phyloP scores from a whole-genome alignment of 202 grass and related monocot species.

The Setaria viridis region DNA sequence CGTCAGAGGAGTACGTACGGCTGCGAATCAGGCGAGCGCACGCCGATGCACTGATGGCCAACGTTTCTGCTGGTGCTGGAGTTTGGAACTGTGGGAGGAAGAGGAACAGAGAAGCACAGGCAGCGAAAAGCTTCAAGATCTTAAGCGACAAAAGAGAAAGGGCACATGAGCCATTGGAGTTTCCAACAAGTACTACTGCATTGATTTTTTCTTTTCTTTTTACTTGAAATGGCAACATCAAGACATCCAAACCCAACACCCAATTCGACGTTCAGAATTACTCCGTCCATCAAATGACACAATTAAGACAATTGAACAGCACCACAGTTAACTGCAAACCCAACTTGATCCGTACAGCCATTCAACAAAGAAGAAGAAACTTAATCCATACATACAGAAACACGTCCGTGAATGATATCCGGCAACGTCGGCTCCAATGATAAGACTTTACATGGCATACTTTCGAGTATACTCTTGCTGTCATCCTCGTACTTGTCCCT shows the following conservation, averaged over 20 bases:
- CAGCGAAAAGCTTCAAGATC: neutral
- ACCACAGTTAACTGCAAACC: neutral
- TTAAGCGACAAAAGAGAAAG: neutral
- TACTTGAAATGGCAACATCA: neutral
- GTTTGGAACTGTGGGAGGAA: neutral
- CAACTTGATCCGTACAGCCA: neutral
- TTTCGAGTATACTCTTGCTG: neutral
- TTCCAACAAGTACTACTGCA: neutral
- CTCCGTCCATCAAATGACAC: neutral
- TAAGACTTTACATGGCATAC: neutral
- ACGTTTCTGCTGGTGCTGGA: neutral
- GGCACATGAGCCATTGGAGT: neutral
- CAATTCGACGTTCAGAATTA: neutral
- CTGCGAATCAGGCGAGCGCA: neutral
- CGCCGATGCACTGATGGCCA: neutral
- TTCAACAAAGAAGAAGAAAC: neutral
- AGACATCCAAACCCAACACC: neutral
- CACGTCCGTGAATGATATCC: neutral
- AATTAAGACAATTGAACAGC: neutral
- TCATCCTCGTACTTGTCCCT: neutral
- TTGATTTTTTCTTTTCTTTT: neutral
- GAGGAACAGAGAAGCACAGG: neutral
- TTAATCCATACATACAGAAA: neutral
- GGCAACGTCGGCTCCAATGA: neutral
- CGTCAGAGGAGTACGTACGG: slow-evolving; percentile 15